phyloP scores from a whole-genome alignment of 495 filamentous ascomycete genomes.

The Penicillium goetzii region DNA sequence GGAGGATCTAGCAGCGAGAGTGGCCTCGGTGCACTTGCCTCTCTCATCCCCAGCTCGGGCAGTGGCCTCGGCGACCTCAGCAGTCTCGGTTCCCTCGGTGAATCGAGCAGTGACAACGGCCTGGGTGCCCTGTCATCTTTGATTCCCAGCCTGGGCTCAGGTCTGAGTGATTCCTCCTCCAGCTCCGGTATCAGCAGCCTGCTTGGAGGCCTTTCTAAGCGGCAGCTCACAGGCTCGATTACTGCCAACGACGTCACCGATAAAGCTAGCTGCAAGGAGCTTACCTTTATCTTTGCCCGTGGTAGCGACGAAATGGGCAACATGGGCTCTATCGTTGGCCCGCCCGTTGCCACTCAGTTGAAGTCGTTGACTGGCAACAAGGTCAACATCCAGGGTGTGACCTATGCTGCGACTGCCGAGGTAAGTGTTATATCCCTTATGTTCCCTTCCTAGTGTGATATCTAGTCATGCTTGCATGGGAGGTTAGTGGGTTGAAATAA shows the following conservation, averaged over 20 bases:
- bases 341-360: constrained; percentile 56
- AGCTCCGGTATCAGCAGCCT: constrained; percentile 10
- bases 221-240: constrained; percentile 27
- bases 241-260: constrained; percentile 50
- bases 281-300: constrained; percentile 64
- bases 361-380: constrained; percentile 38
- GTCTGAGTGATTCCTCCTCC: constrained; percentile 5
- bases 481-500: neutral
- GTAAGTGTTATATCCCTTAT: constrained; percentile 27
- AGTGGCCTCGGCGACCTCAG: constrained; percentile 4
- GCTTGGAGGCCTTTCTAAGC: constrained; percentile 13
- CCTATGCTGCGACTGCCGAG: constrained; percentile 50
- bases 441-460: neutral
- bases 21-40: constrained; percentile 22
- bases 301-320: constrained; percentile 60
- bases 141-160: constrained; percentile 13
- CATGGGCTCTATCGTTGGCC: constrained; percentile 61
- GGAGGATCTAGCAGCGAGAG: constrained; percentile 15
- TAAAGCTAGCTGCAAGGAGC: constrained; percentile 43
- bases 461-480: neutral
- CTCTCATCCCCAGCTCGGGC: too few relatives aligned
- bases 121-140: constrained; percentile 15
- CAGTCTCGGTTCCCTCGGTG: constrained; percentile 5
- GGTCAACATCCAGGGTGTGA: constrained; percentile 60
- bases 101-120: constrained; percentile 12